These are phyloP conservation scores for Kalanchoe fedtschenkoi DNA, from an alignment of 164 flowering plant genomes.

Conservation along the genomic window DNA sequence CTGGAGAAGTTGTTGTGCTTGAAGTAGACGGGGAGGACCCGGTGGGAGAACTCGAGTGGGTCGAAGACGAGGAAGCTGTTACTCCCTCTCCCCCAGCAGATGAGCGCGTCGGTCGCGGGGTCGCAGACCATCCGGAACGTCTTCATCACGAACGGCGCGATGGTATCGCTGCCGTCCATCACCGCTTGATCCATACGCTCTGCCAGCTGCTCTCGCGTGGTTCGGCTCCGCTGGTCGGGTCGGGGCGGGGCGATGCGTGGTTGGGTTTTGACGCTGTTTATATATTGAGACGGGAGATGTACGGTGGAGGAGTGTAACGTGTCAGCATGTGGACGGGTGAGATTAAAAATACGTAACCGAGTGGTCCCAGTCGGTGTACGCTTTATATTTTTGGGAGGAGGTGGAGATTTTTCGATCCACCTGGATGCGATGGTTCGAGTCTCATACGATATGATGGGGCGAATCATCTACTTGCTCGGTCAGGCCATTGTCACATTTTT, in stretches of 20 bases:
- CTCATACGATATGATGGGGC: neutral
- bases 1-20: constrained; percentile 96
- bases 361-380: neutral
- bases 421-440: neutral
- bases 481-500: neutral
- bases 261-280: neutral
- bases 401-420: neutral
- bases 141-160: constrained; percentile 79
- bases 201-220: neutral
- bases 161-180: constrained; percentile 12
- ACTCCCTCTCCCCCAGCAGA: constrained; percentile 58
- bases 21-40: constrained; percentile 60
- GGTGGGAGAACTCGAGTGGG: constrained; percentile 56
- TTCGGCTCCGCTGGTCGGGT: neutral
- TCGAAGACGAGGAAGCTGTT: constrained; percentile 82
- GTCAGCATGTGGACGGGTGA: neutral
- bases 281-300: neutral
- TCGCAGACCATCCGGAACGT: constrained; percentile 82
- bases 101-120: constrained; percentile 42
- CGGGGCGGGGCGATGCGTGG: neutral
- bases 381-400: neutral
- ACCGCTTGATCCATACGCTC: constrained; percentile 12
- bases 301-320: neutral
- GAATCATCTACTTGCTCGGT: neutral
- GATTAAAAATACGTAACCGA: neutral